Evolutionary conservation across 2,329 filamentous ascomycete species (phyloP), one percentile per base, ranked within the genome.

Genomic region (Verticillium nubilum): DNA sequence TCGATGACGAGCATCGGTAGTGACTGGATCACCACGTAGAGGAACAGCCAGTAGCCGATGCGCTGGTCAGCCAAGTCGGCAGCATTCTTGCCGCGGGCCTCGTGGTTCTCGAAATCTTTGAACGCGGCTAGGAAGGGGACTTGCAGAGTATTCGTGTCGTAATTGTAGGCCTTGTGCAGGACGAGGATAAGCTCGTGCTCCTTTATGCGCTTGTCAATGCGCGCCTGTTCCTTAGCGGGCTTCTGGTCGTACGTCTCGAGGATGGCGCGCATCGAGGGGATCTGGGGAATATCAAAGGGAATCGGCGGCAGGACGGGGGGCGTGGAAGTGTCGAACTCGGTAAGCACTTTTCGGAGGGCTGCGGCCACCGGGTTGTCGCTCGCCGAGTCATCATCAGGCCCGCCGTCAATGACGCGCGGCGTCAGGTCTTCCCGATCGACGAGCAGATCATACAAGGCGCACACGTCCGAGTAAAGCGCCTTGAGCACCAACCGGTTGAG

Each of bases 241-340:
- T 91, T 79, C 1, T 81, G 80, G 62, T 82, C 75, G 69, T 85
- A 90, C 52, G 86, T 88, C 47, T 85, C 81, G 59, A 88, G 80
- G 19, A 92, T 80, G 1, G 85, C 78, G 31, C 82, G 80, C 67
- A 96, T 82, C 1, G 82, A 83, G 0, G 94, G 94, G 26, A 96
- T 74, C 64, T 87, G 83, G 2, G 95, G 94, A 4, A 91, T 80
- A 70, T 98, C 94, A 68, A 94, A 98, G 0, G 95, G 94, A 59
- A 98, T 86, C 0, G 94, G 92, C 0, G 95, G 95, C 61, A 94
- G 85, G 0, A 98, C 92, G 0, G 95, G 95, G 1, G 94, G 92
- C 15, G 88, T 91, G 9, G 90, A 94, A 61, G 89, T 86, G 70
- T 99, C 95, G 68, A 92, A 97, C 74, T 98, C 94, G 65, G 85